Conservation (phyloP, 345 rosid species). For the Aegle marmelos region DNA sequence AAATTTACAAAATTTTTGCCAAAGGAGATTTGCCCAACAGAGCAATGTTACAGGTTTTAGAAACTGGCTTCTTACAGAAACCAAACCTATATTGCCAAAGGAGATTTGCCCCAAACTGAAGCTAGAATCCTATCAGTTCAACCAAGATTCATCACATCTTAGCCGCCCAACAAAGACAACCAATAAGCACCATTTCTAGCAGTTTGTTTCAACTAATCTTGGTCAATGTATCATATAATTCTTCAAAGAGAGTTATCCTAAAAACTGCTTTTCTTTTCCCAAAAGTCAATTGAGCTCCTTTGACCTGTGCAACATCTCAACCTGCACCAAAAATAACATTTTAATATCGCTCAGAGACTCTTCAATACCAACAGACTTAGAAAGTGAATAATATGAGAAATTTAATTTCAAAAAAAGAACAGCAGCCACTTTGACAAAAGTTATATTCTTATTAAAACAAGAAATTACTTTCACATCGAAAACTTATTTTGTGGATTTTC, state of each 20-base stretch:
- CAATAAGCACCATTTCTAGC: conserved; percentile 24
- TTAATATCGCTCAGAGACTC: not conserved
- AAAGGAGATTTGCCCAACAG: conserved; percentile 55
- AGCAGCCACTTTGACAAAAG: not conserved
- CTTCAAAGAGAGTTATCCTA: conserved; percentile 9
- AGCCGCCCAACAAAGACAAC: conserved; percentile 18
- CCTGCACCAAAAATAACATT: conserved; percentile 34
- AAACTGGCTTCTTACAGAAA: not conserved
- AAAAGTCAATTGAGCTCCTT: conserved; percentile 25
- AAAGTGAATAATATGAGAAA: not conserved
- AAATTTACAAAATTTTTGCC: conserved; percentile 32
- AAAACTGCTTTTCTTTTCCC: conserved; percentile 3
- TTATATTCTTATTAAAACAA: not conserved
- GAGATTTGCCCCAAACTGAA: conserved; percentile 39
- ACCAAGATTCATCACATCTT: conserved; percentile 4
- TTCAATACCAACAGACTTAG: not conserved
- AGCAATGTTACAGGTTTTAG: conserved; percentile 18
- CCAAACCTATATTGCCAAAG: conserved; percentile 40
- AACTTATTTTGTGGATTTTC: not conserved
- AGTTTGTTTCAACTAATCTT: conserved; percentile 14
- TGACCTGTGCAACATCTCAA: conserved; percentile 26
- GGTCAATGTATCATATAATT: conserved; percentile 2
- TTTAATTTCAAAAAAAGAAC: not conserved
- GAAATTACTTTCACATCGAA: not conserved
- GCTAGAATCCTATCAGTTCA: conserved; percentile 1